Conservation (phyloP, 495 filamentous ascomycete genomes). For the Penicillium longicatenatum region DNA sequence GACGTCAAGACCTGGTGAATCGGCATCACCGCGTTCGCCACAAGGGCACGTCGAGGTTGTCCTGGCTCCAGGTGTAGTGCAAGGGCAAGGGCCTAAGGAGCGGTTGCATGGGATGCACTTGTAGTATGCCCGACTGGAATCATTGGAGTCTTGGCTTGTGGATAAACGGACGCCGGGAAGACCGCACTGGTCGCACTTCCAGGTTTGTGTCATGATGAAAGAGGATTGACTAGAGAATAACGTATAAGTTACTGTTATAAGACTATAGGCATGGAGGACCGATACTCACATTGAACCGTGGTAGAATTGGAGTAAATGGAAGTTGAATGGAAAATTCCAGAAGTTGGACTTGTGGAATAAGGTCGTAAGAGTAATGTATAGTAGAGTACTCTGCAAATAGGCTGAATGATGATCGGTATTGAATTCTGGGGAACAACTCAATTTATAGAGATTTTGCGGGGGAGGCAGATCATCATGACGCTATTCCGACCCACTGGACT, state of each 20-base stretch:
- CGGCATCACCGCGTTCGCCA: conserved; percentile 7
- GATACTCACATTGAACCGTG: neutral
- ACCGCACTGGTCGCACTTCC: conserved; percentile 20
- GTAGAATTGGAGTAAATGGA: too few species aligned
- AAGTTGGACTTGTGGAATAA: neutral
- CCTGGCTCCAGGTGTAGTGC: conserved; percentile 19
- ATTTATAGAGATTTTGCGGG: conserved; percentile 21
- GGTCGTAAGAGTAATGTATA: neutral
- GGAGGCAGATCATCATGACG: conserved; percentile 22
- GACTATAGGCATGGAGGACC: neutral
- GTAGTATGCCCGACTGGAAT: conserved; percentile 22
- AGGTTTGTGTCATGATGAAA: conserved; percentile 6
- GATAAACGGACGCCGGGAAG: conserved; percentile 24
- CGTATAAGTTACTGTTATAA: neutral
- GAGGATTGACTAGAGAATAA: neutral
- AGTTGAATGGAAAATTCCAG: too few species aligned
- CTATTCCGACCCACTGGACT: conserved; percentile 11
- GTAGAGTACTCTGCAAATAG: neutral
- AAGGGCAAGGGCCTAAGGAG: conserved; percentile 20
- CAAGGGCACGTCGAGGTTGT: conserved; percentile 21
- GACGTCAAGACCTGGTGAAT: conserved; percentile 9
- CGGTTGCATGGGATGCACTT: conserved; percentile 27
- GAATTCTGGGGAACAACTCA: conserved; percentile 10
- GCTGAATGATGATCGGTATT: neutral
- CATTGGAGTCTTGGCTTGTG: conserved; percentile 1